Base-by-base conservation (phyloP, 108 stramenopile genomes). In the Nitzschia putrida region DNA sequence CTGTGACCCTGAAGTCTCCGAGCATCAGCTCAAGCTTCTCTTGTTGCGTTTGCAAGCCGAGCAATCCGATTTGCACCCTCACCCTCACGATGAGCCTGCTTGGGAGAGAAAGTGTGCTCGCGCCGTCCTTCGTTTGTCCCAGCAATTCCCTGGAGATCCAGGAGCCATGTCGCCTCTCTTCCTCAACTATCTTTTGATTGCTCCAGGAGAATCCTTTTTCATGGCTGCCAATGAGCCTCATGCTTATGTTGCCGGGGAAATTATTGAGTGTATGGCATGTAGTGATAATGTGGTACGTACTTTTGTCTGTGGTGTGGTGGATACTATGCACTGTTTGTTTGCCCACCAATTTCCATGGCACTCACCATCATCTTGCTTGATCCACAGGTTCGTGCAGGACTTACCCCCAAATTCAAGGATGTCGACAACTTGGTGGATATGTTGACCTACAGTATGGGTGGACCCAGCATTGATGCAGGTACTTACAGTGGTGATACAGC, bases 371-470 rank as follows among this genome's bases (percentile, higher is more conserved):
- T 14, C 20, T 10, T 22, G 41, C 63, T 24, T 39, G 25, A 22
- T 16, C 39, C 40, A 21, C 40, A 74, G 74, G 74, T 74, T 43
- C 89, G 99, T 43, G 98, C 97, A 20, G 99, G 97, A 7, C 73
- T 99, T 18, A 99, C 99, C 34, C 97, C 97, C 59, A 99, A 99
- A 79, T 91, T 95, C 66, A 93, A 96, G 66, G 99, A 99, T 79
- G 96, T 97, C 34, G 76, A 82, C n/a, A 97, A 92, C 57, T 82
- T 99, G 63, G 88, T 95, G 14, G 76, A 85, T 26, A 98, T 98
- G 93, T 85, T 98, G n/a, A 97, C 95, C 6, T 78, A 78, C 61
- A 72, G 76, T 51, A 86, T 82, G 83, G 88, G 91, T 42, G 88
- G 88, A 14, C 90, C 90, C 8, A 79, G 74, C 57, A 91, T 91